Evolutionary conservation across 1,284 basidiomycete genomes (phyloP).

Genomic region (Fistulina hepatica): DNA sequence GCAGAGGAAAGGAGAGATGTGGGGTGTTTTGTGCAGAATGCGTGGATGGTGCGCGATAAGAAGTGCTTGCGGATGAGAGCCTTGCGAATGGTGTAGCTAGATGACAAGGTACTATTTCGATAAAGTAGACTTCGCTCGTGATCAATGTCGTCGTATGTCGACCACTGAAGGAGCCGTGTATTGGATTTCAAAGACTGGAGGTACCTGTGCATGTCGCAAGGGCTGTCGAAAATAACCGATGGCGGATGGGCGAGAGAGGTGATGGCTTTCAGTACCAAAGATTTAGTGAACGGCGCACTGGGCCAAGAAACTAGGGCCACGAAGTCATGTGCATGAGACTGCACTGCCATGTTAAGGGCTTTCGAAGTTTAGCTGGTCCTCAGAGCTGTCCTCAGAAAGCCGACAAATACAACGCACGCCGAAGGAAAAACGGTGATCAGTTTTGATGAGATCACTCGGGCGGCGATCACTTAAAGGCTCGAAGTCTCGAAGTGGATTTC

Average conservation of each 20-base stretch:
- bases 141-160: slow-evolving; percentile 74
- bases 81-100: slow-evolving; percentile 85
- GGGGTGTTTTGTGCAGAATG: slow-evolving; percentile 67
- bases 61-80: slow-evolving; percentile 94
- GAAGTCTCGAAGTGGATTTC: no score
- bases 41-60: slow-evolving; percentile 67
- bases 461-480: no score
- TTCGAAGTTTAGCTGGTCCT: no score
- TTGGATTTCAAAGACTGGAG: slow-evolving; percentile 13
- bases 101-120: slow-evolving; percentile 51
- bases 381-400: no score
- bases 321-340: no score
- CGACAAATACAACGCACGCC: no score
- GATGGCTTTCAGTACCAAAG: slow-evolving; percentile 59
- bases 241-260: slow-evolving; percentile 25
- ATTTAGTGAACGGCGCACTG: slow-evolving; percentile 61
- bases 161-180: slow-evolving; percentile 55
- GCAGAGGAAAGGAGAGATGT: slow-evolving; percentile 41
- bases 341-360: no score
- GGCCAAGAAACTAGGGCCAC: slow-evolving; percentile 65
- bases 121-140: slow-evolving; percentile 56
- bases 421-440: no score
- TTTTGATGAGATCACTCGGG: no score
- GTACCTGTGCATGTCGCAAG: slow-evolving; percentile 14
- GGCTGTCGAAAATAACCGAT: slow-evolving; percentile 21